These are phyloP conservation scores for Phytophthora quininea DNA, from an alignment of 352 stramenopile species.

Conservation along the genomic window DNA sequence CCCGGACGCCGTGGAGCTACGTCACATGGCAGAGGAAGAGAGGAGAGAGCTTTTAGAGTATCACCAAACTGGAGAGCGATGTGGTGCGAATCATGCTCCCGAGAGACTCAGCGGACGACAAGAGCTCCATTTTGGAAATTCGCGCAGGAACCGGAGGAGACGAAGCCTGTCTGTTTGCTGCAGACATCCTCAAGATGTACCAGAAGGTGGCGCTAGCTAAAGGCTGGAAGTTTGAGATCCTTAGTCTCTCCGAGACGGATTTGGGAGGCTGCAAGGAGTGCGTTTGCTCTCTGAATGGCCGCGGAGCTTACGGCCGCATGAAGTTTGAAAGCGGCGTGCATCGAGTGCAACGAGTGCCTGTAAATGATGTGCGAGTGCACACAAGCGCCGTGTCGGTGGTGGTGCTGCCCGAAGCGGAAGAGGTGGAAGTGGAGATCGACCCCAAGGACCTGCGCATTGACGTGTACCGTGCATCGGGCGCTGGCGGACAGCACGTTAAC, in stretches of 20 bases:
- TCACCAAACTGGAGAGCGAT: conserved; percentile 59
- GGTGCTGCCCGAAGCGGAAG: conserved; percentile 93
- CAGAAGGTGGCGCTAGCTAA: conserved; percentile 83
- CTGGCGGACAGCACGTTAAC: conserved; percentile 99
- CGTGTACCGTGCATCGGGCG: conserved; percentile 96
- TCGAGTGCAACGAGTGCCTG: conserved; percentile 96
- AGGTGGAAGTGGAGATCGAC: conserved; percentile 90
- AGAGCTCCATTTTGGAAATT: conserved; percentile 98
- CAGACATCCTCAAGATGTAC: conserved; percentile 94
- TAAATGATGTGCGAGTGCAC: conserved; percentile 97
- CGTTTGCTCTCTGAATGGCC: conserved; percentile 69
- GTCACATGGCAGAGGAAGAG: conserved; percentile 78
- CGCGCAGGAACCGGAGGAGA: conserved; percentile 95
- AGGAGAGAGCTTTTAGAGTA: conserved; percentile 62
- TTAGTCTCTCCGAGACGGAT: conserved; percentile 87
- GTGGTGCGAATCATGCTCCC: conserved; percentile 83
- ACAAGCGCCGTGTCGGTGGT: conserved; percentile 98
- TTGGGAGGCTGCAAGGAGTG: conserved; percentile 87
- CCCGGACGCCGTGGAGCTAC: conserved; percentile 64
- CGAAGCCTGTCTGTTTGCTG: conserved; percentile 97
- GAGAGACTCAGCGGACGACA: conserved; percentile 90
- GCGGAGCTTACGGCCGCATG: conserved; percentile 95
- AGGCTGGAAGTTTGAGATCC: conserved; percentile 91
- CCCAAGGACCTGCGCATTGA: conserved; percentile 97
- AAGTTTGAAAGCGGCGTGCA: conserved; percentile 99